Conservation (phyloP, 2,329 filamentous ascomycete species). For the Colletotrichum gloeosporioides region DNA sequence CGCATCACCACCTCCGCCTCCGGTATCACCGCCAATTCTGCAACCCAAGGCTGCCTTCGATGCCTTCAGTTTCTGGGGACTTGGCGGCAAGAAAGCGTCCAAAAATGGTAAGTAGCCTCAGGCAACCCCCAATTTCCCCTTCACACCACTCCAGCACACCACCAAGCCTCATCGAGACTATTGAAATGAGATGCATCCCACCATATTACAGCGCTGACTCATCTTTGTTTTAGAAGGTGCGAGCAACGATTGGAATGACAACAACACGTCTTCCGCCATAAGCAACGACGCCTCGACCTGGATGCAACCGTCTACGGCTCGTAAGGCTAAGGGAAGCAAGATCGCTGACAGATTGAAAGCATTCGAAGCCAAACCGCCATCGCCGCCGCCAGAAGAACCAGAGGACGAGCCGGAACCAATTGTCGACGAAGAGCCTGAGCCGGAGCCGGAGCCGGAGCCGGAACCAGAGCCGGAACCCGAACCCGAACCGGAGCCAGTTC, state of each 20-base stretch:
- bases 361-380: conserved; percentile 49
- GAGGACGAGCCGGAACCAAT: conserved; percentile 5
- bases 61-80: conserved; percentile 64
- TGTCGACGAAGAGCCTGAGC: conserved; percentile 22
- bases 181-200: conserved; percentile 25
- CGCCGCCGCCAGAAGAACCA: conserved; percentile 36
- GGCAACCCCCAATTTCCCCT: conserved; percentile 23
- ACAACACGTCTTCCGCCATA: conserved; percentile 40
- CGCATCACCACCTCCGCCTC: not conserved
- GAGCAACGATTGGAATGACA: conserved; percentile 41
- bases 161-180: conserved; percentile 4
- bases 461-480: conserved; percentile 28
- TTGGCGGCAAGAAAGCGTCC: conserved; percentile 49
- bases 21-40: not conserved
- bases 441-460: not conserved
- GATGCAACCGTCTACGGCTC: conserved; percentile 45
- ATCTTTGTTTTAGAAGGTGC: conserved; percentile 53
- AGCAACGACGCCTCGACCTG: conserved; percentile 36
- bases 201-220: conserved; percentile 58
- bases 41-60: conserved; percentile 38
- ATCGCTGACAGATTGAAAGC: conserved; percentile 63
- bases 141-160: conserved; percentile 13
- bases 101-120: conserved; percentile 45
- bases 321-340: conserved; percentile 55
- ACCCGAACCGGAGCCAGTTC: conserved; percentile 38